Evolutionary conservation across 805 yeast species (phyloP), one percentile per base, ranked within the genome.

Genomic region (Kregervanrija delftensis): DNA sequence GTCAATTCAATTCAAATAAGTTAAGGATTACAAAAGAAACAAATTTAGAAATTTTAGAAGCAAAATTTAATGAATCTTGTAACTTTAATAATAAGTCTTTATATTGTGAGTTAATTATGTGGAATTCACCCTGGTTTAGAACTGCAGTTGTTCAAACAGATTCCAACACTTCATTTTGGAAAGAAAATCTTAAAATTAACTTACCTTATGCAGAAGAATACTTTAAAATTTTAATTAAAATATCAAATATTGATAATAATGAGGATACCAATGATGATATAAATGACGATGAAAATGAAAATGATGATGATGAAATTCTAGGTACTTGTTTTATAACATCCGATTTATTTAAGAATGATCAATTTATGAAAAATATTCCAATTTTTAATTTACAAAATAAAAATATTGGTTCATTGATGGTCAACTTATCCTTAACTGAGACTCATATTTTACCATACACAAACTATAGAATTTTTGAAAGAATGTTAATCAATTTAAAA

Each of bases 91-190:
- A 45, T 2, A 33, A 41, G 2, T 56, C 52, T 48, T 54, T 81
- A 1, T 90, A 86, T 56, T 78, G 85, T 2, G 96, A 88, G 54
- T 68, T 89, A 2, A 66, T 73, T 13, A 70, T 86, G 59, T 84
- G 93, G 83, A 81, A 77, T 14, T 70, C 77, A 39, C 78, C 83
- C 0, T 84, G 91, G 87, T 86, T 85, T 34, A 69, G 88, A 51
- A 86, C 96, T 0, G 81, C 89, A 2, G 68, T 77, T 6, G 82
- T 82, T 0, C 65, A 69, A 33, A 66, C 73, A 39, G 46, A 61
- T 11, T 52, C 61, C 3, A 51, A 60, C 0, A 71, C 72, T 44
- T 34, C 45, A 4, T 86, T 86, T 58, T 90, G 96, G 93, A 78
- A 89, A 57, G 96, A 90, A 56, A 77, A 72, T 38, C 84, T 86